Evolutionary conservation across 2,329 filamentous ascomycete genomes (phyloP).

Genomic region (Thelonectria discophora): DNA sequence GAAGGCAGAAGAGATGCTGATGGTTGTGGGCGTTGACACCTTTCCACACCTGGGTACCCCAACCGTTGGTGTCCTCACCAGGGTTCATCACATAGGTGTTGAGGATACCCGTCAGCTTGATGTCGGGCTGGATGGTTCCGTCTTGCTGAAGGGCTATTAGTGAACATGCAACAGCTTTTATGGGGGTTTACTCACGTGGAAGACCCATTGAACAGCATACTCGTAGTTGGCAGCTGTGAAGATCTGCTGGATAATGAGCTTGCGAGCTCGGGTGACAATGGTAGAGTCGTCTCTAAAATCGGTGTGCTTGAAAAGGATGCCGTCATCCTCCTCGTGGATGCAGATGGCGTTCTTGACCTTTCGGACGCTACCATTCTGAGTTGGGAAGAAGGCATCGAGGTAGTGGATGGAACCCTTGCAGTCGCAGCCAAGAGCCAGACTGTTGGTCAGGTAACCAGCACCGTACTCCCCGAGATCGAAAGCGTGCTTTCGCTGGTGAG

Average conservation of each 20-base stretch:
- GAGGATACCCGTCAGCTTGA: constrained; percentile 90
- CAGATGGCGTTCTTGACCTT: constrained; percentile 95
- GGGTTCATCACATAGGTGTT: constrained; percentile 88
- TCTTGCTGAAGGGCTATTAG: constrained; percentile 63
- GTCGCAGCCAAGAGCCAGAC: constrained; percentile 78
- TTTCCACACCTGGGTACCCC: constrained; percentile 89
- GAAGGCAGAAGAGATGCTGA: constrained; percentile 92
- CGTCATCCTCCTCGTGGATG: constrained; percentile 92
- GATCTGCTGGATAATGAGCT: constrained; percentile 87
- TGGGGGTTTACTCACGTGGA: constrained; percentile 50
- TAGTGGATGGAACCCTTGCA: constrained; percentile 94
- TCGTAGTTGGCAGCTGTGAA: constrained; percentile 98
- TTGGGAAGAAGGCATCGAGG: constrained; percentile 86
- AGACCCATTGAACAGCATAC: constrained; percentile 81
- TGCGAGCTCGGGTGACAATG: constrained; percentile 85
- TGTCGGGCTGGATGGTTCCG: constrained; percentile 89
- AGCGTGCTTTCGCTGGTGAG: constrained; percentile 83
- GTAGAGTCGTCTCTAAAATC: constrained; percentile 92
- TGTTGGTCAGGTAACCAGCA: constrained; percentile 85
- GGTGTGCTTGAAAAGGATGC: constrained; percentile 92
- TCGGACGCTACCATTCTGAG: constrained; percentile 75
- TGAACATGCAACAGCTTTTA: too few relatives aligned
- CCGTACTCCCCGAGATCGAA: constrained; percentile 86
- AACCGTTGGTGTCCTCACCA: constrained; percentile 83
- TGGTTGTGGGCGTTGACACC: constrained; percentile 92